Evolutionary conservation across 208 protist species (phyloP), one percentile per base, ranked within the genome.

Genomic region (Leishmania turanica): DNA sequence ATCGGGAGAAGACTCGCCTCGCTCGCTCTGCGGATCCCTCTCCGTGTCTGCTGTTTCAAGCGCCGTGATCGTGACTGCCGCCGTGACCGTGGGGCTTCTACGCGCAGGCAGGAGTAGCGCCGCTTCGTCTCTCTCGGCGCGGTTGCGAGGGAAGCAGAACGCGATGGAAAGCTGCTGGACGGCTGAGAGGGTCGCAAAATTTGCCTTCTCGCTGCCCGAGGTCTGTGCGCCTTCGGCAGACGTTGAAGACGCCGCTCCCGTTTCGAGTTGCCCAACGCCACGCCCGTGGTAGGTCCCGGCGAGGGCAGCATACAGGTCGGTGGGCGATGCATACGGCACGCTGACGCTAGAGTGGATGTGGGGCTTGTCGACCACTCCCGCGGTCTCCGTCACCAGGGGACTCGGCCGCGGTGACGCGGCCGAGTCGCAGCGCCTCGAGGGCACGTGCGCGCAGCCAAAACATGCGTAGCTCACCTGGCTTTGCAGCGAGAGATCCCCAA

Each of bases 391-490:
- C 31, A 27, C 31, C 5, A 27, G 19, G 17, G 51, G 5, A 15
- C 47, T 56, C 34, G 37, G 53, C 7, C 17, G 9, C 51, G 72
- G 17, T 1, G 15, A 17, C 0, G 8, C 21, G 1, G n/a, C 34
- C 3, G 71, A 62, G 45, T 58, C 42, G 65, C 17, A 11, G 53
- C 3, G 76, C 21, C 37, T 24, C 45, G 24, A 24, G 9, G 69
- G 84, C 21, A 90, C 37, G 77, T 92, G 87, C 17, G 81, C 64
- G 51, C 69, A 80, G 13, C 85, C 89, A 74, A 92, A 92, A 56
- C 87, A 92, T 1, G 85, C 74, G 72, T 88, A 92, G 56, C 84
- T 89, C 19, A 88, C 82, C 58, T 89, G 87, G 4, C 74, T 82
- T 1, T 65, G 21, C 13, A 73, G 60, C 21, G 87, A n/a, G 19